A percentile compares a stretch with the other conserved stretches of the same genome.
Evolutionary conservation across 1,284 basidiomycete genomes (phyloP).

Genomic region (Cutaneotrichosporon sp.): DNA sequence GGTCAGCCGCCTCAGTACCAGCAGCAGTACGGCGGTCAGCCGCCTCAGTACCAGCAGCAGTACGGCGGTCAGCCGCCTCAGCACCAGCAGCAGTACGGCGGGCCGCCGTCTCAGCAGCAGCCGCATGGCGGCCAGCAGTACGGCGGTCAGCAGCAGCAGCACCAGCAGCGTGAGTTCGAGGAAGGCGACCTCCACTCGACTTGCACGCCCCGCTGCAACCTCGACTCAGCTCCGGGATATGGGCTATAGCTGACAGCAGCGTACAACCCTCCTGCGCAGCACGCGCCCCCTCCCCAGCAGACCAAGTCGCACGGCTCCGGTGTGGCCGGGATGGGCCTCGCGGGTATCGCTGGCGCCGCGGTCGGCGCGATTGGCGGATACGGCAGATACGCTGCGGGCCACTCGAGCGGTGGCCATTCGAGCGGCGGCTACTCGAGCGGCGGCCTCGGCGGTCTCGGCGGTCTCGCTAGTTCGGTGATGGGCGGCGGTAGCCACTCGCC

Average conservation of each 20-base stretch:
- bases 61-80: conserved; percentile 3
- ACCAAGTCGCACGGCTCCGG: neutral
- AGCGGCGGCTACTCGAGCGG: neutral
- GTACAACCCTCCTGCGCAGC: neutral
- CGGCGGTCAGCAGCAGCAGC: neutral
- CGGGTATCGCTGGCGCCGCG: neutral
- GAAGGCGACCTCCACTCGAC: too few relatives aligned
- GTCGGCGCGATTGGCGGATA: neutral
- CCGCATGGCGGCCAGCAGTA: neutral
- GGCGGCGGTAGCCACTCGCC: neutral
- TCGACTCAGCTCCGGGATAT: too few relatives aligned
- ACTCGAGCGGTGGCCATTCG: neutral
- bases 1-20: neutral
- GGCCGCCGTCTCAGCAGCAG: neutral
- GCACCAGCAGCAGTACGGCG: neutral
- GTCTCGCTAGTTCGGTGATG: neutral
- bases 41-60: neutral
- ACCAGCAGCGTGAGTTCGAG: neutral
- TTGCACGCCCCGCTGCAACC: too few relatives aligned
- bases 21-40: too few relatives aligned
- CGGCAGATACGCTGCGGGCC: neutral
- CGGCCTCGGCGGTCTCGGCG: neutral
- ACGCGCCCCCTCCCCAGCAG: neutral
- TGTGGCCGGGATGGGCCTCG: neutral
- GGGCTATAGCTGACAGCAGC: neutral